Conservation (phyloP, 2,329 filamentous ascomycete species). For the Trichoderma sp. region DNA sequence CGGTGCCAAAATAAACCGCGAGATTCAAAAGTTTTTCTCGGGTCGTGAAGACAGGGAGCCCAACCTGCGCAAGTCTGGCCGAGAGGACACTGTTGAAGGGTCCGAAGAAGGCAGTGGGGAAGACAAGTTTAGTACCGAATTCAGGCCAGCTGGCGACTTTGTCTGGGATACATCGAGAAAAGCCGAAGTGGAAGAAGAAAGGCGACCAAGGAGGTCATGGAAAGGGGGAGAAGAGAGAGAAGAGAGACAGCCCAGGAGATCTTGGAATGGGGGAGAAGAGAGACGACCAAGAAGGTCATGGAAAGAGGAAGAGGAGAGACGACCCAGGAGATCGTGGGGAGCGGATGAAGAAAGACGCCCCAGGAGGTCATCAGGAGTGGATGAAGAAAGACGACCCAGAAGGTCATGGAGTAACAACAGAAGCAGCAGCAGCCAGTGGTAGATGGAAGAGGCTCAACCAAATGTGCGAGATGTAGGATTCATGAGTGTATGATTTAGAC, state of each 20-base stretch:
- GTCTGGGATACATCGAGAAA: conserved; percentile 38
- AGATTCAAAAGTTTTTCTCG: conserved; percentile 40
- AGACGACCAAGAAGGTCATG: not conserved
- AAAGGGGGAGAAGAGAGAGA: not conserved
- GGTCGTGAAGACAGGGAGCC: conserved; percentile 39
- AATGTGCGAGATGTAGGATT: not conserved
- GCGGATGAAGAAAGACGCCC: not conserved
- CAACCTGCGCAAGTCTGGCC: conserved; percentile 29
- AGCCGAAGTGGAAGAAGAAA: not conserved
- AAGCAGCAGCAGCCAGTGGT: not conserved
- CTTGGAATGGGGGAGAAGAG: not conserved
- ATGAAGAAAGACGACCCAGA: not conserved
- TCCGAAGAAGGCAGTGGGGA: conserved; percentile 25
- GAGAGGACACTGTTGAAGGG: conserved; percentile 21
- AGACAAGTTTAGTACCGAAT: conserved; percentile 4
- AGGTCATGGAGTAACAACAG: not conserved
- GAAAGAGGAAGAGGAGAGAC: not conserved
- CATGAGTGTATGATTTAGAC: not conserved
- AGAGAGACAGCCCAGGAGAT: not conserved
- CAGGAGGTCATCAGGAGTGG: not conserved
- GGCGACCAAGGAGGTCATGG: not conserved
- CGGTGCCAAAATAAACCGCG: conserved; percentile 41
- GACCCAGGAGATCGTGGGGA: not conserved
- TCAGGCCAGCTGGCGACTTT: conserved; percentile 29
- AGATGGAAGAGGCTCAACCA: not conserved